A percentile compares a stretch with the other conserved stretches of the same genome.
Evolutionary conservation across 176 grass and related monocot genomes (phyloP).

Genomic region (Cenchrus fungigraminus): DNA sequence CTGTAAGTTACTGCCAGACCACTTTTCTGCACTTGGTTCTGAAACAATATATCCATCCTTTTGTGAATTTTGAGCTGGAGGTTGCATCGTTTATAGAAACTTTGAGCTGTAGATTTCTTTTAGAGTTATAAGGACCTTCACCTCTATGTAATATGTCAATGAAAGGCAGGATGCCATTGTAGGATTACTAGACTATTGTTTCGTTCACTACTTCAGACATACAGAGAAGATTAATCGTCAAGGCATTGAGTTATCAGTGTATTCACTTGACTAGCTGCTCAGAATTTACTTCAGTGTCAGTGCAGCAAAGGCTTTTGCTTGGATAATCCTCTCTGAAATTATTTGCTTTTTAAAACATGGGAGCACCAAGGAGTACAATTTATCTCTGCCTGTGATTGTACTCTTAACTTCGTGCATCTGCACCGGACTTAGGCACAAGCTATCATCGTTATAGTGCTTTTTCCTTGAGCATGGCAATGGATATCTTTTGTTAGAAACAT

Average conservation of each 20-base stretch:
- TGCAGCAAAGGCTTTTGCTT: neutral
- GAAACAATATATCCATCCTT: neutral
- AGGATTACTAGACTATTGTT: neutral
- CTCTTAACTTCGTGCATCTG: neutral
- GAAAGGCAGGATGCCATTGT: neutral
- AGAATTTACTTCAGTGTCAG: neutral
- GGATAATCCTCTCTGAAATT: neutral
- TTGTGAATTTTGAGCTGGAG: neutral
- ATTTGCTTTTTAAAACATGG: neutral
- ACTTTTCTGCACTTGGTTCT: neutral
- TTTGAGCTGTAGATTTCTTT: neutral
- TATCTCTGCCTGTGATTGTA: neutral
- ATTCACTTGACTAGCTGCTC: neutral
- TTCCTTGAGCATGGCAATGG: neutral
- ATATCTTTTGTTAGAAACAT: neutral
- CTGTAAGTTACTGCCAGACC: slow-evolving; percentile 52
- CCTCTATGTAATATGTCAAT: neutral
- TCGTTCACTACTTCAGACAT: neutral
- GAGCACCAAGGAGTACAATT: neutral
- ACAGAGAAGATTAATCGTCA: neutral
- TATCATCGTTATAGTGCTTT: neutral
- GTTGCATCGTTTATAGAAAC: neutral
- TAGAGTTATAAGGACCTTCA: neutral
- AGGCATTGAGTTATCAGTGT: neutral
- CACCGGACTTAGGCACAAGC: neutral